These are phyloP conservation scores for Xerocomellus intermedius DNA, from an alignment of 768 basidiomycete genomes.

Conservation along the genomic window DNA sequence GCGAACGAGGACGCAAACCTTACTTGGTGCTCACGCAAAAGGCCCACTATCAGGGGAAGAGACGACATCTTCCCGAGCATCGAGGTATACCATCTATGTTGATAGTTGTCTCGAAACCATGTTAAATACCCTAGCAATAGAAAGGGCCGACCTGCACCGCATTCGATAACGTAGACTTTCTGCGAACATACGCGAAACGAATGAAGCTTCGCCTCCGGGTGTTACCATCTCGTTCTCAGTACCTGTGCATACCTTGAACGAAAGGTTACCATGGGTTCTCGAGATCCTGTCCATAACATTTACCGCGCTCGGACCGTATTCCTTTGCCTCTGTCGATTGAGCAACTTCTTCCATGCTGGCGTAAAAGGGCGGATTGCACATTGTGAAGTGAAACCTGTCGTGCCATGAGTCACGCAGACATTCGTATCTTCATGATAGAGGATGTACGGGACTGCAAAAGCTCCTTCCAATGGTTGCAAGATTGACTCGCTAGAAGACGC, in stretches of 20 bases:
- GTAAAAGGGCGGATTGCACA: conserved; percentile 99
- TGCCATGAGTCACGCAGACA: background rate
- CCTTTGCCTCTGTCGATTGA: conserved; percentile 60
- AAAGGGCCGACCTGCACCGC: conserved; percentile 52
- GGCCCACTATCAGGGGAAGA: conserved; percentile 55
- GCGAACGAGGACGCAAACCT: conserved; percentile 6
- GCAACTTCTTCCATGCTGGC: conserved; percentile 65
- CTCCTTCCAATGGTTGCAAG: conserved; percentile 33
- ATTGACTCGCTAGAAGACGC: conserved; percentile 41
- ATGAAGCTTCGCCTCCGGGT: conserved; percentile 77
- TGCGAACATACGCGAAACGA: conserved; percentile 72
- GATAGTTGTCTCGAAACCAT: background rate
- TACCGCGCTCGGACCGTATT: conserved; percentile 67
- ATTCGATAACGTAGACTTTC: conserved; percentile 59
- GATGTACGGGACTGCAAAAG: conserved; percentile 5
- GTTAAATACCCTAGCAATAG: background rate
- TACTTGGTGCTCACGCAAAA: conserved; percentile 49
- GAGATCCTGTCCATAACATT: conserved; percentile 19
- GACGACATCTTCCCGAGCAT: conserved; percentile 89
- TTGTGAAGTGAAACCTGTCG: conserved; percentile 67
- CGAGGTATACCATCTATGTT: conserved; percentile 79
- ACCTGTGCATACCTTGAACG: conserved; percentile 75
- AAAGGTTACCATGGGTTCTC: background rate
- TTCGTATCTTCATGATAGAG: background rate
- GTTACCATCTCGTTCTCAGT: conserved; percentile 88